Percentiles rank a stretch among this genome's conserved stretches.
Conservation (phyloP, 2,329 filamentous ascomycete genomes). For the Fusarium sp. region DNA sequence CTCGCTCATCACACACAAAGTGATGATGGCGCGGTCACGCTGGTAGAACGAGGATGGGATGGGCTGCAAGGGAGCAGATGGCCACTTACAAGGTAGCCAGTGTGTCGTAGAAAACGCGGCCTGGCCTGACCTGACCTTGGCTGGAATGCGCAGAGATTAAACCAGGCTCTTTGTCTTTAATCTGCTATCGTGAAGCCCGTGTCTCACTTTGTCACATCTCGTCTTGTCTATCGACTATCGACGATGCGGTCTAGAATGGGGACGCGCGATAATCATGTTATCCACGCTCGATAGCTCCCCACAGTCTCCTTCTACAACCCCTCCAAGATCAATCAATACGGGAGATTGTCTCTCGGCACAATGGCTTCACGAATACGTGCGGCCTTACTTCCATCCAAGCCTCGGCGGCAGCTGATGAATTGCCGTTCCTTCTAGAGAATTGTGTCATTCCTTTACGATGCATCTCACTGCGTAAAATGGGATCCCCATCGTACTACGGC, state of each 20-base stretch:
- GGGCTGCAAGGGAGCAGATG: conserved; percentile 29
- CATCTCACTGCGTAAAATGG: not conserved
- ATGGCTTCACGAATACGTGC: conserved; percentile 11
- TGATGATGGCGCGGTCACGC: conserved; percentile 13
- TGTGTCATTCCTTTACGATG: not conserved
- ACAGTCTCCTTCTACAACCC: conserved; percentile 9
- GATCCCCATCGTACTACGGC: not conserved
- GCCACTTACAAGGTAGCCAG: conserved; percentile 13
- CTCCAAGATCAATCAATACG: not conserved
- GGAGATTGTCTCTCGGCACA: not conserved
- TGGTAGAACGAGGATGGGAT: conserved; percentile 2
- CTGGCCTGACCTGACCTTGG: not conserved
- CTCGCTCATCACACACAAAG: not conserved
- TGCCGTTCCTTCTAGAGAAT: not conserved
- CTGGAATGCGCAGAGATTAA: conserved; percentile 31
- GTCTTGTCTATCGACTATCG: conserved; percentile 13
- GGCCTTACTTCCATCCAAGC: not conserved
- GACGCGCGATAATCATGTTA: conserved; percentile 28
- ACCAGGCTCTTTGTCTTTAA: conserved; percentile 11
- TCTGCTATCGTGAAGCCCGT: conserved; percentile 11
- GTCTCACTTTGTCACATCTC: conserved; percentile 30
- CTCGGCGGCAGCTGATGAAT: not conserved
- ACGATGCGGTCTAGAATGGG: conserved; percentile 25
- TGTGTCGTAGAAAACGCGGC: conserved; percentile 6
- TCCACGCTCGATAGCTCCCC: conserved; percentile 17